Evolutionary conservation across 1,284 basidiomycete genomes (phyloP), one percentile per base, ranked within the genome.

Genomic region (Vanrija sp.): DNA sequence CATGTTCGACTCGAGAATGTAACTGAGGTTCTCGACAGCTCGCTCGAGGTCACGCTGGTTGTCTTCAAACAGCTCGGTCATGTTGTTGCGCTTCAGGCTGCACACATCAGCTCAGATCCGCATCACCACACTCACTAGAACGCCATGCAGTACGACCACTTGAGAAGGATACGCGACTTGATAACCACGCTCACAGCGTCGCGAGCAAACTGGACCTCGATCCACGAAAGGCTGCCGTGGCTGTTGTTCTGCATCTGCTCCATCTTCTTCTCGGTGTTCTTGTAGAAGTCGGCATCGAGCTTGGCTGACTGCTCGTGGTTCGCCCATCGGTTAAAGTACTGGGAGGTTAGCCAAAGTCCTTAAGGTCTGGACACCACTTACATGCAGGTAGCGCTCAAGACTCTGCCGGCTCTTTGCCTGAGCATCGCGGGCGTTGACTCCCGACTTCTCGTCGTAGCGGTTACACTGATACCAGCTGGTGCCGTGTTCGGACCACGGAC

Each of bases 121-220:
- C 43, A 21, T 18, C 8, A 21, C 15, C 10, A 8, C 21, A 69
- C 75, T 65, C 56, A 77, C 73, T 97, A 98, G 79, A 93, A 98
- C 14, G 94, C 95, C 94, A 98, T 97, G n/a, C 91, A 89, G 71
- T 98, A 98, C 16, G 94, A 98, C 95, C 96, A 98, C 78, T 98
- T 98, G 61, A 98, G 84, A 43, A 95, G 97, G 81, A 87, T 91
- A 38, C 95, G 86, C 71, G 94, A 97, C 73, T 87, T 88, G 63
- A 87, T 85, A 10, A 91, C 86, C 66, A 88, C 87, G 68, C 97
- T 93, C 3, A 97, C 92, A 0, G 95, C 95, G 76, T 95, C 94
- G 79, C 91, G 91, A 80, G 97, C 92, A 78, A 98, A 98, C 76
- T 98, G 95, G 38, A 94, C 94, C 78, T 98, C 94, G 65, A 98